Evolutionary conservation across 768 basidiomycete species (phyloP), one percentile per base, ranked within the genome.

Genomic region (Tubosaeta sp.): DNA sequence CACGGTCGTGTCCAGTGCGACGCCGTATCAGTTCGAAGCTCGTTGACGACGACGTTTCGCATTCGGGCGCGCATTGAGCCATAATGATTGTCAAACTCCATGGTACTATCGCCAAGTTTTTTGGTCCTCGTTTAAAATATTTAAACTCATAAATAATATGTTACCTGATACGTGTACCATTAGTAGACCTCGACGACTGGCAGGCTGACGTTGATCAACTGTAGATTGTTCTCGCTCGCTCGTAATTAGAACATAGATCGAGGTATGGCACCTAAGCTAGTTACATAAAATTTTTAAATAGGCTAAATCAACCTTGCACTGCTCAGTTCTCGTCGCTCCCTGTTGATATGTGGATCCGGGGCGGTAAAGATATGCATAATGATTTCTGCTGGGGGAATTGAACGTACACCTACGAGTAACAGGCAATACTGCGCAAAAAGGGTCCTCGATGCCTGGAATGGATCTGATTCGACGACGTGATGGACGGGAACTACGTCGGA

Each of bases 1-100:
- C 39, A 10, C 58, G 14, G 6, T 51, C 18, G 4, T 64, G 63
- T 34, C 53, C 14, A 1, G 51, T 25, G 18, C 44, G 41, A 14
- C 46, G 24, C 24, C 21, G 8, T 30, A 7, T 11, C 10, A 35
- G 29, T 29, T 36, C 13, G 24, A 5, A 1, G 12, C 10, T 27
- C 19, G 24, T n/a, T n/a, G n/a, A 16, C 7, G 14, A 29, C 3
- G 19, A 25, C n/a, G 30, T 2, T 18, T 19, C 38, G 38, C 12
- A 4, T 39, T 19, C 36, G 10, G 4, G 36, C 18, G 3, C 21
- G 12, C 19, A 11, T 39, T 21, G 4, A 22, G 11, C 10, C 12
- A 19, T 19, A 12, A 22, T 39, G 18, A 12, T 10, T 22, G 4
- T 38, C 11, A 39, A 4, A n/a, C 35, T 8, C 18, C 18, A 12